Evolutionary conservation across 352 stramenopile genomes (phyloP), one percentile per base, ranked within the genome.

Genomic region (Phytophthora hibernalis): DNA sequence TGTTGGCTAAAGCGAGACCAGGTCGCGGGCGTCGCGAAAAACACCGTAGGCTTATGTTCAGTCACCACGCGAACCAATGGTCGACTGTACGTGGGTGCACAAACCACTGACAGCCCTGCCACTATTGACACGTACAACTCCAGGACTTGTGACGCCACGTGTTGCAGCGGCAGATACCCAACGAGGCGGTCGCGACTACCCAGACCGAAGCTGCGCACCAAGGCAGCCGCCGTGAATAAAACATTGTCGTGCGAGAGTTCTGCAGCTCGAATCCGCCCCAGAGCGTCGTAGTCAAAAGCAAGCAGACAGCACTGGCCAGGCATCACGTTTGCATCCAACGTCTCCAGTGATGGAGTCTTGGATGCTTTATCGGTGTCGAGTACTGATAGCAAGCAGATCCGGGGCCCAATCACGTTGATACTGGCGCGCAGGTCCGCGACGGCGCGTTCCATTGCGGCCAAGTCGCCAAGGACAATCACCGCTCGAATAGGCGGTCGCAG

Each of bases 171-270:
- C 15, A 96, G 48, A 61, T 94, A 92, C 18, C 74, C 85, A 2
- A 94, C 76, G 1, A 92, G 55, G 8, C 82, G 79, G 51, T 96
- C 84, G 0, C 54, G 38, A 24, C 51, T 77, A 16, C 56, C 76
- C 20, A 89, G 76, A 0, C 83, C 85, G 51, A 91, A 87, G 55
- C 79, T 82, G 8, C 63, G 60, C 2, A 85, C 84, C 30, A 96
- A 74, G 2, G 80, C 82, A 13, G 80, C 70, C 9, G 85, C 83
- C 8, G 87, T 93, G 62, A 93, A 96, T 45, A 96, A 74, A 10
- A 91, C 76, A 33, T 96, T 96, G 73, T 96, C 85, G 52, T 96
- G 87, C n/a, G 85, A 91, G 0, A 96, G 45, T 35, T 82, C 80
- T 2, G 71, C 74, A 9, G 72, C 84, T 21, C 82, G 81, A 31